Conservation (phyloP, 2,329 filamentous ascomycete genomes). For the Ceratocystis variospora region DNA sequence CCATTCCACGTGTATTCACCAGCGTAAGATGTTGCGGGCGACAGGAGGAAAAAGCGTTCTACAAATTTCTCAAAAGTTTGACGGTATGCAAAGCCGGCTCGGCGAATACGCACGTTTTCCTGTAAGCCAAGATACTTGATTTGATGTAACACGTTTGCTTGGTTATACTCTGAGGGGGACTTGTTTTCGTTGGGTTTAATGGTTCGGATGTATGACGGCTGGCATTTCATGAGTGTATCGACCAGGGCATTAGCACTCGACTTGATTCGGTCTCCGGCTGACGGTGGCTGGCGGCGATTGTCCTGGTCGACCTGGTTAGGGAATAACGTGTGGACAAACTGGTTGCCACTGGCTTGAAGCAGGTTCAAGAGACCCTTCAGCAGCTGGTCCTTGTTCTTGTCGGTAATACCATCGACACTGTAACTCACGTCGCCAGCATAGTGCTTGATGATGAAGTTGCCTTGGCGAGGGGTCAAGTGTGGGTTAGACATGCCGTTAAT, state of each 20-base stretch:
- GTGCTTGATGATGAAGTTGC: slow-evolving; percentile 96
- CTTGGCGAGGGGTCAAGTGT: slow-evolving; percentile 82
- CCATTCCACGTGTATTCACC: slow-evolving; percentile 96
- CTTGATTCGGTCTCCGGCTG: slow-evolving; percentile 92
- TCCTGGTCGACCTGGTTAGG: slow-evolving; percentile 89
- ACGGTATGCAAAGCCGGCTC: slow-evolving; percentile 91
- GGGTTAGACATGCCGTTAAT: slow-evolving; percentile 83
- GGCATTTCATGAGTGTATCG: slow-evolving; percentile 89
- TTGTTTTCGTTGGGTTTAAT: slow-evolving; percentile 99
- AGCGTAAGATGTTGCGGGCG: slow-evolving; percentile 86
- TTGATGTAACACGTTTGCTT: slow-evolving; percentile 85
- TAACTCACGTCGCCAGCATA: slow-evolving; percentile 96
- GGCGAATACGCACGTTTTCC: slow-evolving; percentile 93
- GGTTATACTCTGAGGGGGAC: slow-evolving; percentile 83
- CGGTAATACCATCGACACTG: slow-evolving; percentile 89
- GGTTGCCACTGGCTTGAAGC: slow-evolving; percentile 68
- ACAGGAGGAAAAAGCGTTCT: slow-evolving; percentile 89
- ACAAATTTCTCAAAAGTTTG: slow-evolving; percentile 98
- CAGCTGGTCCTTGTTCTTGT: slow-evolving; percentile 98
- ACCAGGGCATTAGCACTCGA: slow-evolving; percentile 89
- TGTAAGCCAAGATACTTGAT: slow-evolving; percentile 99
- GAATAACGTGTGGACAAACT: slow-evolving; percentile 78
- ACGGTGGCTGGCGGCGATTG: slow-evolving; percentile 85
- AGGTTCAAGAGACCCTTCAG: slow-evolving; percentile 86
- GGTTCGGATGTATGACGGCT: slow-evolving; percentile 94